Evolutionary conservation across 305 asterid species (phyloP).

Genomic region (Fraxinus platypoda): DNA sequence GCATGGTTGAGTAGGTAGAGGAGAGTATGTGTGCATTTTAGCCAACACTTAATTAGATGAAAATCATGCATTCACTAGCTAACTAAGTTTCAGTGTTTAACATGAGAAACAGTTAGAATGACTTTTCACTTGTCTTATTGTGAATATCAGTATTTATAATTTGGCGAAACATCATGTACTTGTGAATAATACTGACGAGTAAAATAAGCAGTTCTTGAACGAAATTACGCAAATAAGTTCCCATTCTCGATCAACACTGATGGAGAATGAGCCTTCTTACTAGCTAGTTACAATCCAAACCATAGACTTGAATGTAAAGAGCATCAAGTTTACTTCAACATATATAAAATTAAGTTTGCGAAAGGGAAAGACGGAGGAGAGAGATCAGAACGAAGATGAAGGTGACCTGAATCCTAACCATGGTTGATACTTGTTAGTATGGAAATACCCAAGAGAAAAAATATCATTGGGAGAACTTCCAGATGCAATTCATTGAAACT

Average conservation of each 20-base stretch:
- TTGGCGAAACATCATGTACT: not conserved
- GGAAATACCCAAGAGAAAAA: constrained; percentile 72
- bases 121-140: not conserved
- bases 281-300: constrained; percentile 31
- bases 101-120: not conserved
- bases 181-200: not conserved
- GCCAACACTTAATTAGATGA: not conserved
- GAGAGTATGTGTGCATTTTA: not conserved
- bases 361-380: constrained; percentile 18
- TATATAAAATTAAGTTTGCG: not conserved
- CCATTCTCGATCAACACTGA: constrained; percentile 24
- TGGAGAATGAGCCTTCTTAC: constrained; percentile 27
- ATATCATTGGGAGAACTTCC: constrained; percentile 57
- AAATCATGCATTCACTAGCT: not conserved
- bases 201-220: not conserved
- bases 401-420: constrained; percentile 87
- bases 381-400: constrained; percentile 25
- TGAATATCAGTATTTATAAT: not conserved
- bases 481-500: constrained; percentile 56
- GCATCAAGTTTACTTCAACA: constrained; percentile 9
- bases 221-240: not conserved
- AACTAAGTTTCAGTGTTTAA: not conserved
- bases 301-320: constrained; percentile 20
- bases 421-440: constrained; percentile 57
- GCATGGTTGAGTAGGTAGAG: no score